phyloP scores from a whole-genome alignment of 495 filamentous ascomycete genomes.

The Podospora didyma region DNA sequence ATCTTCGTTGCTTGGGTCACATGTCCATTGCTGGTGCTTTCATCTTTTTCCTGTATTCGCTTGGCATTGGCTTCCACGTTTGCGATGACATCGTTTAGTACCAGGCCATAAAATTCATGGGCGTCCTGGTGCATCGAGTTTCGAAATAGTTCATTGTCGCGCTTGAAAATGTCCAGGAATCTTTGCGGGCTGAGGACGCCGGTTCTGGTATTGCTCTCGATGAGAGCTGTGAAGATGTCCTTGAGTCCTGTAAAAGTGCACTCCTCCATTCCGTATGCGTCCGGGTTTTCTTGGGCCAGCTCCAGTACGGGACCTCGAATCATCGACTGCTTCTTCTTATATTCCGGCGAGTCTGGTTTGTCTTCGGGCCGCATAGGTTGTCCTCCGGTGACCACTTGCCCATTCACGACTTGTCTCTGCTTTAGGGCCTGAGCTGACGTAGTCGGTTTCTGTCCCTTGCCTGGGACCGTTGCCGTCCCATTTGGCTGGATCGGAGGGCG shows the following conservation, averaged over 20 bases:
- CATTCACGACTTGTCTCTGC: constrained; percentile 41
- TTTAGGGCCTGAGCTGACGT: constrained; percentile 39
- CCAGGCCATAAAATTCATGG: constrained; percentile 91
- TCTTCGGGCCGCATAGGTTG: constrained; percentile 51
- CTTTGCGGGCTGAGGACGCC: constrained; percentile 91
- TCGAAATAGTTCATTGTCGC: constrained; percentile 96
- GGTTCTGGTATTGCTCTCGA: constrained; percentile 74
- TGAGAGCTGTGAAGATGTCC: constrained; percentile 92
- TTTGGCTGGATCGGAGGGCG: constrained; percentile 41
- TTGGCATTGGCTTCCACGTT: constrained; percentile 84
- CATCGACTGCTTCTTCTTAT: constrained; percentile 93
- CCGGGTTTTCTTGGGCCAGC: constrained; percentile 69
- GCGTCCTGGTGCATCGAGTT: constrained; percentile 97
- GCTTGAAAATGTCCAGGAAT: constrained; percentile 88
- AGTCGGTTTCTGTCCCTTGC: constrained; percentile 35
- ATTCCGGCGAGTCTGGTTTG: constrained; percentile 85
- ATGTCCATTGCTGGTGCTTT: constrained; percentile 29
- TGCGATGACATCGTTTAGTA: constrained; percentile 93
- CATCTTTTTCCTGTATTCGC: constrained; percentile 47
- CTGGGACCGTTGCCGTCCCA: constrained; percentile 44
- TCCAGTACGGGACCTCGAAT: constrained; percentile 80
- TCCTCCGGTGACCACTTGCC: constrained; percentile 30
- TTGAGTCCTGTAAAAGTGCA: constrained; percentile 91
- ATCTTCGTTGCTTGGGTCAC: constrained; percentile 37
- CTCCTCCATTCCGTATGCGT: constrained; percentile 87